Evolutionary conservation across 495 filamentous ascomycete species (phyloP), one percentile per base, ranked within the genome.

Genomic region (Penicillium manginii): DNA sequence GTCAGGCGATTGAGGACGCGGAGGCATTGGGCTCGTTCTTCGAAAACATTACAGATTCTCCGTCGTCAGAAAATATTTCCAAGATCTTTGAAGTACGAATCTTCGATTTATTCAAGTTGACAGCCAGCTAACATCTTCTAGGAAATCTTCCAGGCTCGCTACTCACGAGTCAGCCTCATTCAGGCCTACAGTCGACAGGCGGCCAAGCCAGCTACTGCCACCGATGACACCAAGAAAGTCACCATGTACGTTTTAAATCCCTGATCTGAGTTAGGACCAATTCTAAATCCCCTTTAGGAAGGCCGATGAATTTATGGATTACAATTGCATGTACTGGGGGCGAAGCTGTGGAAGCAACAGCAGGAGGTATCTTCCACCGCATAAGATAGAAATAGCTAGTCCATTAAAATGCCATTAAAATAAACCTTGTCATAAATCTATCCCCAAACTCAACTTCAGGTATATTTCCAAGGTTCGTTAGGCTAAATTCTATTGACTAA

Each of bases 281-380:
- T 17, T 39, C 12, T 43, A n/a, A 37, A 2, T 3, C n/a, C 10
- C 4, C 32, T 18, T 1, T 29, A 62, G 63, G 60, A 74, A 64
- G 45, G 71, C 73, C 1, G 70, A 59, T 22, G 71, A 80, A 46
- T 80, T 78, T 50, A 72, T 74, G 71, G 71, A 78, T 21, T 80
- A 72, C 57, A 80, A 78, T 55, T 78, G 72, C 42, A 60, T 50
- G 12, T 80, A 80, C 61, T 29, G 51, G 75, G 76, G 7, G 75
- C 73, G 7, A 47, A 60, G 49, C 61, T 68, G 17, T 78, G 74
- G 73, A 57, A 48, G 19, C 26, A 56, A 4, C 32, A 58, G 22
- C 18, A 54, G 35, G 32, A 54, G 26, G 32, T 33, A 29, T 35
- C 59, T 14, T 15, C 18, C 4, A 19, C 12, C 8, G 39, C 53